Evolutionary conservation across 768 basidiomycete genomes (phyloP).

Genomic region (Leccinum disarticulatum): DNA sequence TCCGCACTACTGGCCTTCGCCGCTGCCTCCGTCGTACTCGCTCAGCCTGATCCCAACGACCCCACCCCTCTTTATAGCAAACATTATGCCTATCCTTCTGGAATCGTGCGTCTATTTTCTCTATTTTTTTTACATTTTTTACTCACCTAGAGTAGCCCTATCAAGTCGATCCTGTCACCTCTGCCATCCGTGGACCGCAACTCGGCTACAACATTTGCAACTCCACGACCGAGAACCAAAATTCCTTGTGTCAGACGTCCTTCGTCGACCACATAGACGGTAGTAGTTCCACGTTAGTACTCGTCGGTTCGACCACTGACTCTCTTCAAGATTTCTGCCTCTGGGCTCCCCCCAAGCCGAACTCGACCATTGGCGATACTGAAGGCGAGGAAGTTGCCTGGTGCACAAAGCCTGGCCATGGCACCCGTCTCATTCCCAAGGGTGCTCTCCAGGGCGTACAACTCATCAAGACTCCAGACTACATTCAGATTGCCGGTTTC

Average conservation of each 20-base stretch:
- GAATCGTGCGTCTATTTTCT: constrained; percentile 37
- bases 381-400: constrained; percentile 75
- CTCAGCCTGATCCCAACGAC: constrained; percentile 39
- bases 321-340: constrained; percentile 60
- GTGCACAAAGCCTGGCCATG: constrained; percentile 71
- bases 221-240: constrained; percentile 57
- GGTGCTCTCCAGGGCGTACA: constrained; percentile 67
- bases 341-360: constrained; percentile 55
- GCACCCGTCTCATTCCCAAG: constrained; percentile 70
- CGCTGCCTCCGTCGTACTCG: constrained; percentile 32
- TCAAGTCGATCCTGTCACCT: constrained; percentile 43
- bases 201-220: constrained; percentile 69
- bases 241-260: constrained; percentile 69
- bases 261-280: constrained; percentile 60
- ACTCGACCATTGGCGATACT: constrained; percentile 57
- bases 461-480: constrained; percentile 56
- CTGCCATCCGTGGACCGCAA: constrained; percentile 53
- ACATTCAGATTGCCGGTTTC: constrained; percentile 61
- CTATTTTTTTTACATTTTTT: not conserved
- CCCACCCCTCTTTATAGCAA: constrained; percentile 48
- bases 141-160: constrained; percentile 40
- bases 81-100: constrained; percentile 42
- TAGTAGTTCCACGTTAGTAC: not conserved
- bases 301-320: not conserved
- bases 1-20: constrained; percentile 35